Conservation (phyloP, 2,329 filamentous ascomycete genomes). For the Fusarium sp. region DNA sequence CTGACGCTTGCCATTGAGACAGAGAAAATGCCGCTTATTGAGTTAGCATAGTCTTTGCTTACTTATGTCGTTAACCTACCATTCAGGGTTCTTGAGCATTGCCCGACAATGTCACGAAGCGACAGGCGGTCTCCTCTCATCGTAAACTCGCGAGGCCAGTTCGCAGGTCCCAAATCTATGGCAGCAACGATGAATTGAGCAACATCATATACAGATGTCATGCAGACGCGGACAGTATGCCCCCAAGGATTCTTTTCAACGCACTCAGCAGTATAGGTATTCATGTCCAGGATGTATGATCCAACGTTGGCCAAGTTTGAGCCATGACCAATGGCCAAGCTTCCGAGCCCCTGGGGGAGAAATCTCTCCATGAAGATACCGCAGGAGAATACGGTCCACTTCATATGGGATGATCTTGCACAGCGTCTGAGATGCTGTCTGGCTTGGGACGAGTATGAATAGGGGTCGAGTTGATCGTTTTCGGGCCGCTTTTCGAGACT, state of each 20-base stretch:
- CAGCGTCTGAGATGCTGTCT: conserved; percentile 65
- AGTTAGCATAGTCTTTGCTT: conserved; percentile 25
- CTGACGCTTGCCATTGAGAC: conserved; percentile 48
- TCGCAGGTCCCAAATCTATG: conserved; percentile 64
- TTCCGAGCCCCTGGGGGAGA: conserved; percentile 69
- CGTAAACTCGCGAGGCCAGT: conserved; percentile 73
- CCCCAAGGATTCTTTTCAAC: conserved; percentile 62
- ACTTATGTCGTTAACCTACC: conserved; percentile 41
- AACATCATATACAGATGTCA: conserved; percentile 76
- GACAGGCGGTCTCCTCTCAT: conserved; percentile 73
- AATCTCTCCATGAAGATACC: conserved; percentile 81
- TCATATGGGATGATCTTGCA: conserved; percentile 58
- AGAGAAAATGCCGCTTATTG: conserved; percentile 51
- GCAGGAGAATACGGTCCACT: conserved; percentile 75
- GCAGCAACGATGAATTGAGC: conserved; percentile 76
- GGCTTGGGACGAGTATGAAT: conserved; percentile 58
- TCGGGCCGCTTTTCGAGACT: conserved; percentile 60
- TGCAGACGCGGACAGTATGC: conserved; percentile 63
- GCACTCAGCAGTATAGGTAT: conserved; percentile 64
- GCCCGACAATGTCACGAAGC: conserved; percentile 64
- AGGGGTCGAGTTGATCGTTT: conserved; percentile 68
- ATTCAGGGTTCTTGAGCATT: conserved; percentile 59
- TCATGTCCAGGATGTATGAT: conserved; percentile 72
- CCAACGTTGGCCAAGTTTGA: conserved; percentile 64
- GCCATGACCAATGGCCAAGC: conserved; percentile 65